Percentiles rank a stretch among this genome's conserved stretches.
These are phyloP conservation scores for Osmanthus fragrans DNA, from an alignment of 257 asterid species.

Conservation along the genomic window DNA sequence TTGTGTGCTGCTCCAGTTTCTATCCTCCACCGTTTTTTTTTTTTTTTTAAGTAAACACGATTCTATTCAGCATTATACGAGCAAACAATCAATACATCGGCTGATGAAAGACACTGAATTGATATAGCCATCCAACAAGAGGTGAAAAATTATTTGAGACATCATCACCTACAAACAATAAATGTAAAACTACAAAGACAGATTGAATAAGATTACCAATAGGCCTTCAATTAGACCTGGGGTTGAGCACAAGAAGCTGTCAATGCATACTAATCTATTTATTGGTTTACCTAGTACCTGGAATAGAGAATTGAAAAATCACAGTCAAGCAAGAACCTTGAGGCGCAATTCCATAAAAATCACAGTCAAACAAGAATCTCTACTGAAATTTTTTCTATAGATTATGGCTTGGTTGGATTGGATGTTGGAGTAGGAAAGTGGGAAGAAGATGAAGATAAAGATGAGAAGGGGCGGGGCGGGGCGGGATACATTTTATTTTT, in stretches of 20 bases:
- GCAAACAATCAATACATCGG: not conserved
- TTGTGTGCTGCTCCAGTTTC: too few species aligned
- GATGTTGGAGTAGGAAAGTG: too few species aligned
- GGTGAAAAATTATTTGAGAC: not conserved
- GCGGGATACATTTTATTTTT: too few species aligned
- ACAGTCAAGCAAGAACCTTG: constrained; percentile 27
- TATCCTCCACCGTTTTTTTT: too few species aligned
- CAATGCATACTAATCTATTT: constrained; percentile 84
- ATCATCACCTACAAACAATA: not conserved
- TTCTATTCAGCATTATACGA: not conserved
- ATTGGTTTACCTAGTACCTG: constrained; percentile 65
- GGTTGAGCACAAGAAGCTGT: constrained; percentile 88
- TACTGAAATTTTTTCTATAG: too few species aligned
- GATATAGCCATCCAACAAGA: not conserved
- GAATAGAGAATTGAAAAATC: constrained; percentile 85
- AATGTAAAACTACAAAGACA: not conserved
- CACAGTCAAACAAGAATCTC: constrained; percentile 83
- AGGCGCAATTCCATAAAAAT: constrained; percentile 73
- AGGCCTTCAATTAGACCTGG: constrained; percentile 60
- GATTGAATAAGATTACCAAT: not conserved
- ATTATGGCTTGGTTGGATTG: too few species aligned
- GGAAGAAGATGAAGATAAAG: too few species aligned
- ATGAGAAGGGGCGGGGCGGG: too few species aligned
- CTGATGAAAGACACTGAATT: too few species aligned
- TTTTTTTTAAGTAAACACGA: not conserved